Evolutionary conservation across 2,329 filamentous ascomycete genomes (phyloP).

Genomic region (Didymella glomerata): DNA sequence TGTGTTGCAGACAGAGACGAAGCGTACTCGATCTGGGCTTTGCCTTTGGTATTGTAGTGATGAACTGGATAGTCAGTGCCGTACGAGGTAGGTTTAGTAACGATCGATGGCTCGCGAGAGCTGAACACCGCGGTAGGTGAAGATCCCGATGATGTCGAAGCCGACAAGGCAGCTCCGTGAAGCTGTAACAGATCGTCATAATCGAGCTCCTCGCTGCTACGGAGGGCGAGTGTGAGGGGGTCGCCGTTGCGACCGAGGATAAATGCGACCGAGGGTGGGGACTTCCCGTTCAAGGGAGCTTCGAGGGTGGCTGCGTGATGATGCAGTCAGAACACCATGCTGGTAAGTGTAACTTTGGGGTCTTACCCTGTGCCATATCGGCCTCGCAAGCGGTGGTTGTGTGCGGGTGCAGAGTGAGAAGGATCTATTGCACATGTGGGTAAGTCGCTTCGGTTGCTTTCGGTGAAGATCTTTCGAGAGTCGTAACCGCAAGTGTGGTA

Average conservation of each 20-base stretch:
- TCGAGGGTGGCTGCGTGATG: slow-evolving; percentile 35
- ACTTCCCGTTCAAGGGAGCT: slow-evolving; percentile 25
- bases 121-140: slow-evolving; percentile 28
- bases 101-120: slow-evolving; percentile 29
- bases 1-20: slow-evolving; percentile 39
- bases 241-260: slow-evolving; percentile 29
- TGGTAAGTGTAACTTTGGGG: background rate
- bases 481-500: no score
- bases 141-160: slow-evolving; percentile 22
- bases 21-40: slow-evolving; percentile 27
- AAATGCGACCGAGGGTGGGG: slow-evolving; percentile 20
- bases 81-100: slow-evolving; percentile 43
- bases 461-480: background rate
- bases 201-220: slow-evolving; percentile 16
- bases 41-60: slow-evolving; percentile 25
- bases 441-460: background rate
- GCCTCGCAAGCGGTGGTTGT: slow-evolving; percentile 21
- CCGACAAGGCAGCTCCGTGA: slow-evolving; percentile 14
- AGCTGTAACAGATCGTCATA: background rate
- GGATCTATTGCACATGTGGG: slow-evolving; percentile 7
- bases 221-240: slow-evolving; percentile 14
- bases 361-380: slow-evolving; percentile 34
- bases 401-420: background rate
- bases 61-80: slow-evolving; percentile 30
- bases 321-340: background rate